Base-by-base conservation (phyloP, 768 basidiomycete genomes). In the Asterophora parasitica region DNA sequence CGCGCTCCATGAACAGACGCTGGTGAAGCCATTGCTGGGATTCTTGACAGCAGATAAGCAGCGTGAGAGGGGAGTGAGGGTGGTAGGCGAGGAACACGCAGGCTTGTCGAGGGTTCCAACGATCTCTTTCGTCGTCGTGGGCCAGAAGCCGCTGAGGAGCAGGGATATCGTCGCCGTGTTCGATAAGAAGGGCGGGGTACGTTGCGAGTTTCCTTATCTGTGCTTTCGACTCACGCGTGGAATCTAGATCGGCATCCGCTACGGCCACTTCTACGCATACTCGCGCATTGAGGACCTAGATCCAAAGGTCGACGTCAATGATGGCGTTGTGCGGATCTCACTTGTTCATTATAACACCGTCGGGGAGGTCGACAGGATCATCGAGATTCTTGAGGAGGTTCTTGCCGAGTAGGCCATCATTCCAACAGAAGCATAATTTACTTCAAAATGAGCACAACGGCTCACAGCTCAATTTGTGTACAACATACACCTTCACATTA, bases 291-390 rank as follows among this genome's bases (percentile, higher is more conserved):
- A 73, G 6, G 64, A 66, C 20, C 65, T 85, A 7, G 61, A 60
- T 13, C 84, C 85, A 7, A 78, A 77, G 51, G 50, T 85, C 37
- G 78, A 85, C 55, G 60, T 71, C 0, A 69, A 74, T 0, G 85
- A 88, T 49, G 85, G 80, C 0, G 81, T 86, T 3, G 82, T 88
- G 16, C 76, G 88, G 3, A 79, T 89, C 46, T 88, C 85, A 1
- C 61, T 90, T 20, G 85, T 88, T 17, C 88, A 90, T 55, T 88
- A 89, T 56, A 88, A 89, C 58, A 89, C 88, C 0, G 68, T 83
- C 3, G 75, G 80, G 49, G 85, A 90, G 56, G 85, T 87, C 1
- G 62, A 79, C 45, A 67, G 53, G 56, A 81, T 90, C 52, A 73
- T 88, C 26, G 64, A 65, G 0, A 63, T 81, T 39, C 59, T 86